Conservation (phyloP, 208 protist species). For the Paratrypanosoma confusum region DNA sequence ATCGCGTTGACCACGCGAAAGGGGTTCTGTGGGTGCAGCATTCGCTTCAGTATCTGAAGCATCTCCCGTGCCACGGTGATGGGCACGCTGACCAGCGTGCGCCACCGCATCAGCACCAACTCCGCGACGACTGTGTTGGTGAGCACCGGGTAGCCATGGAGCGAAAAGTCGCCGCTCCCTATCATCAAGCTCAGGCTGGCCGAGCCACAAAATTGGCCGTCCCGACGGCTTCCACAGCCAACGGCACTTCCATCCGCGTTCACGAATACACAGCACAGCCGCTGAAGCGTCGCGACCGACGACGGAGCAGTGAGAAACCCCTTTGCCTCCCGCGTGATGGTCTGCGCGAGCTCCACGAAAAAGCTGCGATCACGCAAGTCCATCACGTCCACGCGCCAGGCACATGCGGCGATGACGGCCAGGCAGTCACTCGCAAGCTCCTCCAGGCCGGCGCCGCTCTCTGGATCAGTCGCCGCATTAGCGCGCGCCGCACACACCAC, state of each 20-base stretch:
- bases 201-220: background rate
- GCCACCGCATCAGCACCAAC: slow-evolving; percentile 56
- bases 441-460: too few species aligned
- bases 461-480: background rate
- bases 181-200: too few species aligned
- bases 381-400: too few species aligned
- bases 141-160: slow-evolving; percentile 8
- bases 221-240: background rate
- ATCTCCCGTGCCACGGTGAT: slow-evolving; percentile 10
- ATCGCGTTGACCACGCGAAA: slow-evolving; percentile 29
- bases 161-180: too few species aligned
- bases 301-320: background rate
- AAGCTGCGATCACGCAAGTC: too few species aligned
- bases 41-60: slow-evolving; percentile 14
- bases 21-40: slow-evolving; percentile 23
- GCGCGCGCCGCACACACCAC: slow-evolving; percentile 4
- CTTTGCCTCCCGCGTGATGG: too few species aligned
- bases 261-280: background rate
- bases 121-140: slow-evolving; percentile 18
- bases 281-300: background rate
- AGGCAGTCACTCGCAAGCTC: too few species aligned
- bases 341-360: too few species aligned
- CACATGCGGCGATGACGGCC: too few species aligned
- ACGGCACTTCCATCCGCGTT: background rate
- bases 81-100: slow-evolving; percentile 21